These are phyloP conservation scores for Nakazawaea anatomiae DNA, from an alignment of 805 yeast genomes.

Conservation along the genomic window DNA sequence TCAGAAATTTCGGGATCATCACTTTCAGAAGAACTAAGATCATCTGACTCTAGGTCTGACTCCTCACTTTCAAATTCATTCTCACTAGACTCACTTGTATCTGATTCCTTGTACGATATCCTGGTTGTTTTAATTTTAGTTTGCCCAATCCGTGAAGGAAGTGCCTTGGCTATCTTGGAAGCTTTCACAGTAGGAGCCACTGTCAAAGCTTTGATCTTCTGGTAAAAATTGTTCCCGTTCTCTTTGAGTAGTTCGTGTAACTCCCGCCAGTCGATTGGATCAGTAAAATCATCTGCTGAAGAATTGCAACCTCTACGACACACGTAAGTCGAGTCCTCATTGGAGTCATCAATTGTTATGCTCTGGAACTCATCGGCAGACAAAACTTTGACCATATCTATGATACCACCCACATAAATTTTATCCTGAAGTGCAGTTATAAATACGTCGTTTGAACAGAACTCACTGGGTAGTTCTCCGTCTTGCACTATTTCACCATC, in stretches of 20 bases:
- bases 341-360: slow-evolving; percentile 30
- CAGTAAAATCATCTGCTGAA: slow-evolving; percentile 27
- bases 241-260: slow-evolving; percentile 19
- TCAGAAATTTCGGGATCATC: slow-evolving; percentile 1
- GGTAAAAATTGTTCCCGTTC: slow-evolving; percentile 26
- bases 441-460: slow-evolving; percentile 41
- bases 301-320: slow-evolving; percentile 39
- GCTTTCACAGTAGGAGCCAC: slow-evolving; percentile 21
- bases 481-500: slow-evolving; percentile 15
- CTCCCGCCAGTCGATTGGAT: slow-evolving; percentile 33
- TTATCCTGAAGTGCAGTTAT: slow-evolving; percentile 45
- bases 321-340: slow-evolving; percentile 25
- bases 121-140: slow-evolving; percentile 11
- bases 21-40: not conserved
- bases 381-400: slow-evolving; percentile 38
- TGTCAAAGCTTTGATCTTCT: slow-evolving; percentile 23
- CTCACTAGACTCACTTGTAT: slow-evolving; percentile 16
- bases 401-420: slow-evolving; percentile 35
- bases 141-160: slow-evolving; percentile 14
- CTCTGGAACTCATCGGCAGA: slow-evolving; percentile 28
- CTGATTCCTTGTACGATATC: slow-evolving; percentile 9
- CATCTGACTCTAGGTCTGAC: not conserved
- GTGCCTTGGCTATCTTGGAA: slow-evolving; percentile 7
- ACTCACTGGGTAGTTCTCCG: slow-evolving; percentile 17
- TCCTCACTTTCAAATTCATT: slow-evolving; percentile 11